Base-by-base conservation (phyloP, 768 basidiomycete species). In the Leccinum sublutescens region DNA sequence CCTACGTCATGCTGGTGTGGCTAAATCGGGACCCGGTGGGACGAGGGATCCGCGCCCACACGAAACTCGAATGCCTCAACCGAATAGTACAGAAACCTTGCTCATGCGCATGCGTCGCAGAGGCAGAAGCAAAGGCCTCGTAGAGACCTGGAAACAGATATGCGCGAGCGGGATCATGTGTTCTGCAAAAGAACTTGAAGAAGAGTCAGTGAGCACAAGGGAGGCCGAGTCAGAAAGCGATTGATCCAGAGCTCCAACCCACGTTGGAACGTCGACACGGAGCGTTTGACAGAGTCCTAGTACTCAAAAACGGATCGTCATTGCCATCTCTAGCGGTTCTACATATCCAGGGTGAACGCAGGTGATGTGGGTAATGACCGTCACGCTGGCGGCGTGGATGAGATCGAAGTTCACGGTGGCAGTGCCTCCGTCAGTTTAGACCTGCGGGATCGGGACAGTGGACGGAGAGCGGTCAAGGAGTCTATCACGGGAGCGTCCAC, bases 91-190 rank as follows among this genome's bases (percentile, higher is more conserved):
- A 60, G 58, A 61, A 64, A 69, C 56, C 62, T 71, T 72, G 38
- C 50, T 59, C 15, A 64, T 73, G 64, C 71, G 60, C 54, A 66
- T 58, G 58, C 70, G 65, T 57, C 68, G 68, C 33, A 62, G 64
- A 59, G 74, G 69, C 34, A 67, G 52, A 55, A 72, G 71, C 49
- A 71, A 67, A 58, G 71, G 71, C 48, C 71, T 77, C 36, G 67
- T 76, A 4, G 69, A 72, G 23, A 68, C 67, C n/a, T 75, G 73
- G 68, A 68, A 75, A 29, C 67, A 68, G 11, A 54, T 59, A 9
- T 64, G 64, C 40, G 53, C 54, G 14, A 73, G 73, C 4, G 64
- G 64, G 21, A 69, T 66, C 19, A 71, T 73, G 49, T 61, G 52
- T 38, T 74, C 68, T 3, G 40, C 59, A 12, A 61, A 63, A 25